Evolutionary conservation across 257 asterid genomes (phyloP).

Genomic region (Solanum pennellii): DNA sequence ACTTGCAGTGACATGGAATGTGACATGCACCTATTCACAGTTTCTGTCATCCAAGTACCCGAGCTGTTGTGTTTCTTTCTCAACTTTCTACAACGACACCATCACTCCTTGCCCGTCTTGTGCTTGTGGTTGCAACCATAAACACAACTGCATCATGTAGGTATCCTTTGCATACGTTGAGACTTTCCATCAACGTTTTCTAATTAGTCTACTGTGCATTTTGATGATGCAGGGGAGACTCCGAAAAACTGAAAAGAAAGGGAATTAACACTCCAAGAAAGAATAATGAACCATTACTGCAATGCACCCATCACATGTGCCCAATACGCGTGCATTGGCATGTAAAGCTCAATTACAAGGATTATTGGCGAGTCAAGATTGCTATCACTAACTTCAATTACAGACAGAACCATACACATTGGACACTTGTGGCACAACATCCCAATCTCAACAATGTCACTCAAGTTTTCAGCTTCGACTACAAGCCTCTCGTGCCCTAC

Average conservation of each 20-base stretch:
- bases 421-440: slow-evolving; percentile 76
- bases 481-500: slow-evolving; percentile 66
- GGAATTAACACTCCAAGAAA: slow-evolving; percentile 63
- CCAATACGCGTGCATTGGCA: slow-evolving; percentile 82
- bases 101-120: slow-evolving; percentile 67
- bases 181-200: not conserved
- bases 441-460: slow-evolving; percentile 74
- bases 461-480: slow-evolving; percentile 69
- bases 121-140: slow-evolving; percentile 61
- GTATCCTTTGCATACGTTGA: not conserved
- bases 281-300: slow-evolving; percentile 44
- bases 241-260: slow-evolving; percentile 25
- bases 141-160: slow-evolving; percentile 51
- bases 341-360: slow-evolving; percentile 54
- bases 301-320: slow-evolving; percentile 73
- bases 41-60: slow-evolving; percentile 42
- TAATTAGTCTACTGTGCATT: not conserved
- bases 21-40: slow-evolving; percentile 73
- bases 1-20: slow-evolving; percentile 79
- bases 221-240: slow-evolving; percentile 28
- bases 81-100: slow-evolving; percentile 61
- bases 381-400: slow-evolving; percentile 64
- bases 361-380: slow-evolving; percentile 63
- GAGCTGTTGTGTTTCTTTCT: slow-evolving; percentile 66
- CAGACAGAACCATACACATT: slow-evolving; percentile 57